Conservation (phyloP, 2,329 filamentous ascomycete genomes). For the Helminthosporium solani region DNA sequence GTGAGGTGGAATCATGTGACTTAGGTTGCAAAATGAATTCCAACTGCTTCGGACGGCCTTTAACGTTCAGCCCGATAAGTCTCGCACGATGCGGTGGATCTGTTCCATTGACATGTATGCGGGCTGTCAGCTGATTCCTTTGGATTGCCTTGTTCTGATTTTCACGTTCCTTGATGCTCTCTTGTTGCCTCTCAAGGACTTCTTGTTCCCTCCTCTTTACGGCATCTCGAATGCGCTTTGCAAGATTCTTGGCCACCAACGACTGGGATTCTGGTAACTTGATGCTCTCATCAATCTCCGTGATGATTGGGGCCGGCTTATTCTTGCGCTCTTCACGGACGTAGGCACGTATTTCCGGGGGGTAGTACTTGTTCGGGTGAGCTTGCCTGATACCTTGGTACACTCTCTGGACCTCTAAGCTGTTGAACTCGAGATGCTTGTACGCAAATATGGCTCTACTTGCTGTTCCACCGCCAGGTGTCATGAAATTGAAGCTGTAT, state of each 20-base stretch:
- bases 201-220: neutral
- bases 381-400: constrained; percentile 53
- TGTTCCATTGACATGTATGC: neutral
- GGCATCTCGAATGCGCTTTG: neutral
- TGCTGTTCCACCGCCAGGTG: constrained; percentile 36
- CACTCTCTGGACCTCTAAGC: constrained; percentile 50
- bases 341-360: constrained; percentile 31
- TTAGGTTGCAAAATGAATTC: neutral
- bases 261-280: constrained; percentile 11
- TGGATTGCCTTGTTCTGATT: neutral
- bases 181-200: neutral
- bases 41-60: neutral
- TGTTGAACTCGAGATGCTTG: constrained; percentile 47
- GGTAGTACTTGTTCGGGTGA: constrained; percentile 36
- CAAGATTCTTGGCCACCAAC: neutral
- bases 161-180: neutral
- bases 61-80: neutral
- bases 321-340: constrained; percentile 22
- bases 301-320: constrained; percentile 18
- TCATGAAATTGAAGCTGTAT: constrained; percentile 27
- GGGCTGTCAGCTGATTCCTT: neutral
- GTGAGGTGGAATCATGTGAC: neutral
- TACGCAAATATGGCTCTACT: constrained; percentile 54
- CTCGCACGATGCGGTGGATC: neutral
- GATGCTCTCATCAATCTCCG: constrained; percentile 33